Evolutionary conservation across 148 eudicot species (phyloP).

Genomic region (Vaccinium myrtillus): DNA sequence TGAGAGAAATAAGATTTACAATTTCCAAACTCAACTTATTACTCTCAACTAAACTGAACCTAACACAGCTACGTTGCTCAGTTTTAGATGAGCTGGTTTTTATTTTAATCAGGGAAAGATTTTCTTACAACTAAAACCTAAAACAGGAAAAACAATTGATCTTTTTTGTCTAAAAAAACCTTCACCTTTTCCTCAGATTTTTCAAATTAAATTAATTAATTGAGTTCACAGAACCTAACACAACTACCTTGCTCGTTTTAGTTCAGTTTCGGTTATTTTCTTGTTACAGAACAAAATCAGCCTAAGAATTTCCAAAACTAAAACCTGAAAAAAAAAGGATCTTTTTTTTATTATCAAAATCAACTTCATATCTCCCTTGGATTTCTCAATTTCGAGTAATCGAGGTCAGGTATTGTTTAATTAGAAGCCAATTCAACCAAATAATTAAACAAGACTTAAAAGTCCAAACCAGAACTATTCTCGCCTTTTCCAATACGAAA

Average conservation of each 20-base stretch:
- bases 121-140: too few species aligned
- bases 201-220: too few species aligned
- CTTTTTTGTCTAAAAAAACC: too few species aligned
- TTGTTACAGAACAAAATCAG: background rate
- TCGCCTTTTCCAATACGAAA: background rate
- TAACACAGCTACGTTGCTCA: background rate
- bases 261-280: background rate
- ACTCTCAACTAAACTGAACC: slow-evolving; percentile 9
- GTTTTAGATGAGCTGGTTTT: too few species aligned
- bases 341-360: background rate
- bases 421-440: background rate
- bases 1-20: background rate
- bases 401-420: background rate
- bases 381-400: background rate
- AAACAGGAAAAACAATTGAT: too few species aligned
- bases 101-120: too few species aligned
- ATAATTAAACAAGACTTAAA: background rate
- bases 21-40: too few species aligned
- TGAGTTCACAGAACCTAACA: background rate
- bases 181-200: too few species aligned
- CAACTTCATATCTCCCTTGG: background rate
- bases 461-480: background rate
- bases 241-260: background rate
- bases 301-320: background rate
- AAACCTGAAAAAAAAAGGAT: background rate